Evolutionary conservation across 2,329 filamentous ascomycete genomes (phyloP).

Genomic region (Rutstroemia sp.): DNA sequence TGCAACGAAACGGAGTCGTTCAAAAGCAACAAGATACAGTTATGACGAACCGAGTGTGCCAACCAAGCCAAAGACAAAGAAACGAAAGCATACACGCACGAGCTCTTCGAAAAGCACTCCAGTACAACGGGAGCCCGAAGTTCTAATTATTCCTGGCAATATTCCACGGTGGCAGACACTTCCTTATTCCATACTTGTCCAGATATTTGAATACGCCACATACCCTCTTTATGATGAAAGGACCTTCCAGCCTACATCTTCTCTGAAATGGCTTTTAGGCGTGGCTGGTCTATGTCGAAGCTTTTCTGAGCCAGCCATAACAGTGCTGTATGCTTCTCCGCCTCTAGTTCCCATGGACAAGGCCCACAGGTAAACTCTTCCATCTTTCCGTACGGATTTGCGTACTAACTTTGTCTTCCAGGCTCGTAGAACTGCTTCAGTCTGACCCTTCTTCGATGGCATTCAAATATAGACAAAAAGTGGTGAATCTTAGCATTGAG

Average conservation of each 20-base stretch:
- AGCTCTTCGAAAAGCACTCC: conserved; percentile 4
- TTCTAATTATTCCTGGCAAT: conserved; percentile 22
- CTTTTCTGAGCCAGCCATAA: conserved; percentile 66
- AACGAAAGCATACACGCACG: conserved; percentile 11
- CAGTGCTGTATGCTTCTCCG: conserved; percentile 63
- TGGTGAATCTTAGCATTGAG: conserved; percentile 27
- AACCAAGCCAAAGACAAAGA: conserved; percentile 14
- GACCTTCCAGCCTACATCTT: conserved; percentile 35
- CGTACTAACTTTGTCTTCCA: neutral
- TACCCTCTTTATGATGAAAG: conserved; percentile 41
- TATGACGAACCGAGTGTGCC: conserved; percentile 7
- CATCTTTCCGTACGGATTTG: too few relatives aligned
- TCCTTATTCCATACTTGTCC: conserved; percentile 60
- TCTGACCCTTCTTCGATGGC: conserved; percentile 25
- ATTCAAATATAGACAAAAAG: conserved; percentile 28
- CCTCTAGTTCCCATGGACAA: conserved; percentile 49
- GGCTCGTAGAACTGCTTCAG: conserved; percentile 43
- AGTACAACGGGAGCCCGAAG: neutral
- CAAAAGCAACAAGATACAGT: neutral
- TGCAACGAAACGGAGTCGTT: conserved; percentile 1
- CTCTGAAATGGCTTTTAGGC: conserved; percentile 56
- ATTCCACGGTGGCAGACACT: conserved; percentile 53
- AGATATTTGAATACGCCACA: conserved; percentile 63
- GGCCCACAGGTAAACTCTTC: conserved; percentile 31
- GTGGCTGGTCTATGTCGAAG: conserved; percentile 53